Percentiles rank a stretch among this genome's conserved stretches.
Conservation (phyloP, 306 rosid genomes). For the Pyrus pyrifolia region DNA sequence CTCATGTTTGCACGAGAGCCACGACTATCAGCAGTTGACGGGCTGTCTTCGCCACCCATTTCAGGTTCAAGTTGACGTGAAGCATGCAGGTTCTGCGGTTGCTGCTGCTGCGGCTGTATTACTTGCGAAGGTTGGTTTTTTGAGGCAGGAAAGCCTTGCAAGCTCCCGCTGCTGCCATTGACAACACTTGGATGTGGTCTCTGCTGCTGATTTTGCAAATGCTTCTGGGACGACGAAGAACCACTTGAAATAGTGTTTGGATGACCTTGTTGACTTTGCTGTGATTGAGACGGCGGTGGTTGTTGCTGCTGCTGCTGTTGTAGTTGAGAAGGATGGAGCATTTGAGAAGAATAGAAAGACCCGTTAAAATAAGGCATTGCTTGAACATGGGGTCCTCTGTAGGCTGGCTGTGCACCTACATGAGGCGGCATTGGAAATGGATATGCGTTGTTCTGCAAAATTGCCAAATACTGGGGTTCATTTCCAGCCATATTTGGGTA, state of each 20-base stretch:
- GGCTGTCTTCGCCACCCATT: conserved; percentile 78
- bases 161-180: conserved; percentile 40
- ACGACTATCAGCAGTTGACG: conserved; percentile 77
- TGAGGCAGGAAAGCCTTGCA: conserved; percentile 74
- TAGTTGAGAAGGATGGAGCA: conserved; percentile 85
- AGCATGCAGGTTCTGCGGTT: conserved; percentile 44
- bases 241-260: conserved; percentile 68
- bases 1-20: conserved; percentile 47
- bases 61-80: conserved; percentile 74
- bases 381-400: conserved; percentile 75
- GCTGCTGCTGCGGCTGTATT: conserved; percentile 42
- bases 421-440: conserved; percentile 81
- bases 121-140: conserved; percentile 54
- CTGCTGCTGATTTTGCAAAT: conserved; percentile 75
- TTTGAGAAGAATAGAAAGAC: conserved; percentile 74
- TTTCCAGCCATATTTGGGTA: conserved; percentile 67
- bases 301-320: conserved; percentile 48
- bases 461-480: conserved; percentile 85
- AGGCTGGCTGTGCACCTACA: conserved; percentile 78
- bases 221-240: conserved; percentile 82
- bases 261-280: conserved; percentile 63
- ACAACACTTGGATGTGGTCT: conserved; percentile 43
- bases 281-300: conserved; percentile 54
- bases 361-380: conserved; percentile 77
- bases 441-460: conserved; percentile 81